Evolutionary conservation across 1,284 basidiomycete species (phyloP).

Genomic region (Ceratobasidium sp.): DNA sequence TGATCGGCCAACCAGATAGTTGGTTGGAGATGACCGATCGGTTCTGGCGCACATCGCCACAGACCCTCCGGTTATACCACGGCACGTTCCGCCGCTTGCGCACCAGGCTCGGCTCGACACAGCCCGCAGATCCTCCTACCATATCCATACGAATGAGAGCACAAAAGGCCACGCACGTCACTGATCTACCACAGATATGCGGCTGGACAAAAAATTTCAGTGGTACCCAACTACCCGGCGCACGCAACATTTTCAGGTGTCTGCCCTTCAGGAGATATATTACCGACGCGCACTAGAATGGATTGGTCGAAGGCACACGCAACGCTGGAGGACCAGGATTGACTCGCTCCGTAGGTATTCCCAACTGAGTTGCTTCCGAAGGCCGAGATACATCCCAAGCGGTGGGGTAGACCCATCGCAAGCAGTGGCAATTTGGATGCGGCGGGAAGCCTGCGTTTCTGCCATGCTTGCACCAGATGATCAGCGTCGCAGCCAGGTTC

Average conservation of each 20-base stretch:
- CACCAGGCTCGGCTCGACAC: not conserved
- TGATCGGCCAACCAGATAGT: not conserved
- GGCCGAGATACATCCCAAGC: slow-evolving; percentile 15
- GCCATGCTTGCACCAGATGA: not conserved
- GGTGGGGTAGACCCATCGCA: not conserved
- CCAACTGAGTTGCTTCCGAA: slow-evolving; percentile 13
- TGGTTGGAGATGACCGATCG: not conserved
- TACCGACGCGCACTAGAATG: too few relatives aligned
- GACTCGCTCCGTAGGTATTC: slow-evolving; percentile 30
- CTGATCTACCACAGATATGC: not conserved
- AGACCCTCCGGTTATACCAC: slow-evolving; percentile 10
- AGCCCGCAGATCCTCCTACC: slow-evolving; percentile 24
- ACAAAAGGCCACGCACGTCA: not conserved
- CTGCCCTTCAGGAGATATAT: too few relatives aligned
- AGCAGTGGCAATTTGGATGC: not conserved
- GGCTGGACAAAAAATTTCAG: slow-evolving; percentile 5
- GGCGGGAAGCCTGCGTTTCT: not conserved
- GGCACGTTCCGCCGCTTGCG: slow-evolving; percentile 21
- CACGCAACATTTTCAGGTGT: too few relatives aligned
- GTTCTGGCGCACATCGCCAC: not conserved
- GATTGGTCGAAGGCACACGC: not conserved
- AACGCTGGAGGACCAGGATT: not conserved
- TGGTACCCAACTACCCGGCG: too few relatives aligned
- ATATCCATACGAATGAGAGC: not conserved
- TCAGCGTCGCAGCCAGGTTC: slow-evolving; percentile 8